phyloP scores from a whole-genome alignment of 2,329 filamentous ascomycete species.

The Neopestalotiopsis sp. region DNA sequence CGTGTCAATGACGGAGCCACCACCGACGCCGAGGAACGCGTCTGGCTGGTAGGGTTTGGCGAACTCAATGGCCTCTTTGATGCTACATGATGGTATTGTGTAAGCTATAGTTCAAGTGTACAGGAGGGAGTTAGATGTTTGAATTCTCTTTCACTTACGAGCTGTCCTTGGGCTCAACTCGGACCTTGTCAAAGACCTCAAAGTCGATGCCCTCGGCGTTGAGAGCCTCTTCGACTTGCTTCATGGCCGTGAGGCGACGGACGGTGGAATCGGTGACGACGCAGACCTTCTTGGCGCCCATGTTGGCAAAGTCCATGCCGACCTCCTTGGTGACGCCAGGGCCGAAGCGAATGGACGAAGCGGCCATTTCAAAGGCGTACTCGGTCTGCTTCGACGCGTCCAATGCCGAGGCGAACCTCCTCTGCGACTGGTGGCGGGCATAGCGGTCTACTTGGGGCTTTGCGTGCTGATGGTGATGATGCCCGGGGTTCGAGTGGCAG shows the following conservation, averaged over 20 bases:
- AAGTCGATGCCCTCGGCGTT: conserved; percentile 79
- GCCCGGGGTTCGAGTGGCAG: conserved; percentile 85
- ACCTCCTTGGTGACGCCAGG: conserved; percentile 94
- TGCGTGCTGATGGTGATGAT: conserved; percentile 71
- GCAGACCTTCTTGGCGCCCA: conserved; percentile 84
- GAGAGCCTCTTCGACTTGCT: conserved; percentile 82
- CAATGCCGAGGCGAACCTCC: conserved; percentile 75
- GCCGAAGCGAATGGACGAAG: conserved; percentile 91
- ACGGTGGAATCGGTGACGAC: conserved; percentile 92
- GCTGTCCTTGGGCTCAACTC: conserved; percentile 92
- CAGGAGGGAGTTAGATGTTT: neutral
- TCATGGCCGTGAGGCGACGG: conserved; percentile 83
- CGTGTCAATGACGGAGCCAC: conserved; percentile 96
- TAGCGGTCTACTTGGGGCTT: conserved; percentile 51
- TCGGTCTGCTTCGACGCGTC: conserved; percentile 80
- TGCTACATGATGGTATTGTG: conserved; percentile 47
- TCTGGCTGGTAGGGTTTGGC: conserved; percentile 81
- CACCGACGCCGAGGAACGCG: conserved; percentile 89
- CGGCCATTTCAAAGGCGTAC: conserved; percentile 99
- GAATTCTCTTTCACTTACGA: conserved; percentile 60
- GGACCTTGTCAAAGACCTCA: conserved; percentile 79
- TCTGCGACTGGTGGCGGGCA: conserved; percentile 47
- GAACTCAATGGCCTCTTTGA: conserved; percentile 89
- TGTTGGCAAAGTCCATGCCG: conserved; percentile 95
- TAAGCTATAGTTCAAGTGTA: neutral